Evolutionary conservation across 345 rosid species (phyloP), one percentile per base, ranked within the genome.

Genomic region (Ricinus communis): DNA sequence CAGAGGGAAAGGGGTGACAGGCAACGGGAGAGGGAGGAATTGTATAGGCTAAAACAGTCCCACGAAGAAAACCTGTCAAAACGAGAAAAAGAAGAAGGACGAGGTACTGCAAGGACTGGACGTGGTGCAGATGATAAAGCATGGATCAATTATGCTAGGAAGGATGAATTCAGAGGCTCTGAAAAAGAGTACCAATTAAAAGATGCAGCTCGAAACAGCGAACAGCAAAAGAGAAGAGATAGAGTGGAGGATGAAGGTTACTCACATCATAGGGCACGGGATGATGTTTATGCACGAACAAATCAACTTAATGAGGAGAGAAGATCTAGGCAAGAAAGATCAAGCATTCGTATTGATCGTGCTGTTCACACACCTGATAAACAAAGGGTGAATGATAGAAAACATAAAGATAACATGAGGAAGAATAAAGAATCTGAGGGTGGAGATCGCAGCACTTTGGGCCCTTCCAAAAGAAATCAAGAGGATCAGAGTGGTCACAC

Each of bases 71-170:
- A 71, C 82, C 72, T 82, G 60, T 69, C 82, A 57, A 90, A 82
- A 46, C 86, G 85, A 65, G 96, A 88, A 74, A 87, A 92, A 84
- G 97, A 90, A 73, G 91, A 82, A 73, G 87, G 86, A 33, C 79
- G 90, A 24, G 78, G 82, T 68, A 74, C 82, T 69, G 71, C 47
- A 45, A 87, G 88, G 83, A 77, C 81, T 71, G 88, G 86, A 41
- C 89, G 88, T 75, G 86, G 71, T 69, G 83, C 86, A 24, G 98
- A 95, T 81, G 99, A 95, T 70, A 85, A 86, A 80, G 75, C 84
- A 75, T 80, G 87, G 88, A 72, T 68, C 73, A 84, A 75, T 52
- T 86, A 79, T 74, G 76, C 82, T 22, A 84, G 89, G 46, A 92
- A 81, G 77, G 96, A 90, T 67, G 96, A 87, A 54, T 73, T 80